Conservation (phyloP, 495 filamentous ascomycete species). For the Penicillium verhagenii region DNA sequence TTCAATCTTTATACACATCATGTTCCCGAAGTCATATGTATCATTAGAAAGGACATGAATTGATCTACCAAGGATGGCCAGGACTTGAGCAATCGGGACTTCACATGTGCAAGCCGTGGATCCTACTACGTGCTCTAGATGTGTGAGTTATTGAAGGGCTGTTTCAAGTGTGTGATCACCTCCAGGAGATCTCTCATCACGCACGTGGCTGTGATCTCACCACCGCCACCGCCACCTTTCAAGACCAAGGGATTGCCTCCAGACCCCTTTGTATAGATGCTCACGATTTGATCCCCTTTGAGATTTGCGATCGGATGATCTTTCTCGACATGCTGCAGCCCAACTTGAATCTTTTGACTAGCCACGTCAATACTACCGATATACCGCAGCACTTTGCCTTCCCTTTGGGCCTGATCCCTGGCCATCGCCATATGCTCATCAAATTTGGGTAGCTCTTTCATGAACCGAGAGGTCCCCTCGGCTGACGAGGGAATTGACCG, state of each 20-base stretch:
- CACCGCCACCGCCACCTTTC: slow-evolving; percentile 88
- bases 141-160: too few species aligned
- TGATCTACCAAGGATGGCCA: too few species aligned
- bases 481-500: slow-evolving; percentile 61
- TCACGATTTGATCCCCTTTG: slow-evolving; percentile 93
- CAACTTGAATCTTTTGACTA: slow-evolving; percentile 72
- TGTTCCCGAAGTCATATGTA: too few species aligned
- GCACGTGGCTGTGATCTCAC: slow-evolving; percentile 92
- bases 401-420: slow-evolving; percentile 67
- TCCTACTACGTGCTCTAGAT: too few species aligned
- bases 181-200: slow-evolving; percentile 76
- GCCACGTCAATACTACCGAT: slow-evolving; percentile 81
- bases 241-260: slow-evolving; percentile 80
- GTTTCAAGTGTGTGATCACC: slow-evolving; percentile 1
- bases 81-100: too few species aligned
- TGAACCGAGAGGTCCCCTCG: slow-evolving; percentile 62
- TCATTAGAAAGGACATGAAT: too few species aligned
- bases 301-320: slow-evolving; percentile 83
- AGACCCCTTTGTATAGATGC: slow-evolving; percentile 91
- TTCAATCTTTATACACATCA: too few species aligned
- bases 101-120: too few species aligned
- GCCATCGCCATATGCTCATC: slow-evolving; percentile 76
- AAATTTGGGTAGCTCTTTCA: slow-evolving; percentile 67
- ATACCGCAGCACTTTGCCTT: slow-evolving; percentile 83
- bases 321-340: slow-evolving; percentile 75